Conservation (phyloP, 2,329 filamentous ascomycete species). For the Esteya vermicola region DNA sequence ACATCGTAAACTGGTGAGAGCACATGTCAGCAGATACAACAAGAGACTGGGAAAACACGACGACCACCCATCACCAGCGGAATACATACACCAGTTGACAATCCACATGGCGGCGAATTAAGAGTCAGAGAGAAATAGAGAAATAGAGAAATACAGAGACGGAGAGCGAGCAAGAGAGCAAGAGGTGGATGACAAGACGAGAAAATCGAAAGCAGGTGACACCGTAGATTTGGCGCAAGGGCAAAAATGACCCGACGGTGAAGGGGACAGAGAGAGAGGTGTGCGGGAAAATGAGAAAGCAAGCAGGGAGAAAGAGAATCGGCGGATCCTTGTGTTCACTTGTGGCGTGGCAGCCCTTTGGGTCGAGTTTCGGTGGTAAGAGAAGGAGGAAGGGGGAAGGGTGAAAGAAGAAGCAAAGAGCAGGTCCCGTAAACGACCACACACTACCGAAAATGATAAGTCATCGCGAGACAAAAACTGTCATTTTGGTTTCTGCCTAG, state of each 20-base stretch:
- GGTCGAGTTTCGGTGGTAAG: background rate
- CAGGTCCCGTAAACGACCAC: background rate
- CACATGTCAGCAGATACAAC: background rate
- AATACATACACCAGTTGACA: constrained; percentile 77
- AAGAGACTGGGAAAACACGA: too few relatives aligned
- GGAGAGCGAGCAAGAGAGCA: too few relatives aligned
- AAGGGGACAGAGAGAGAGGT: background rate
- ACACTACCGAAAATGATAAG: background rate
- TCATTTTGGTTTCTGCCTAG: constrained; percentile 1
- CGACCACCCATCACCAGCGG: too few relatives aligned
- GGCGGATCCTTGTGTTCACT: background rate
- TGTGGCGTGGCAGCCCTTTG: background rate
- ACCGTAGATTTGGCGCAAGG: too few relatives aligned
- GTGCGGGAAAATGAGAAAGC: too few relatives aligned
- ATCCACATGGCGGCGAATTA: constrained; percentile 71
- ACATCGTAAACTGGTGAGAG: constrained; percentile 79
- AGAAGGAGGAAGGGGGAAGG: background rate
- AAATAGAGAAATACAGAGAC: background rate
- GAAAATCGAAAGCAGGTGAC: too few relatives aligned
- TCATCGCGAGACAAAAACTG: background rate
- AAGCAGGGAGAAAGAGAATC: background rate
- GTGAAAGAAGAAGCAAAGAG: too few relatives aligned
- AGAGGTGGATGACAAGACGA: too few relatives aligned
- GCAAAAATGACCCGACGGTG: too few relatives aligned
- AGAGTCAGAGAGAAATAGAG: background rate